Conservation (phyloP, 805 yeast species). For the Candida loeiensis region DNA sequence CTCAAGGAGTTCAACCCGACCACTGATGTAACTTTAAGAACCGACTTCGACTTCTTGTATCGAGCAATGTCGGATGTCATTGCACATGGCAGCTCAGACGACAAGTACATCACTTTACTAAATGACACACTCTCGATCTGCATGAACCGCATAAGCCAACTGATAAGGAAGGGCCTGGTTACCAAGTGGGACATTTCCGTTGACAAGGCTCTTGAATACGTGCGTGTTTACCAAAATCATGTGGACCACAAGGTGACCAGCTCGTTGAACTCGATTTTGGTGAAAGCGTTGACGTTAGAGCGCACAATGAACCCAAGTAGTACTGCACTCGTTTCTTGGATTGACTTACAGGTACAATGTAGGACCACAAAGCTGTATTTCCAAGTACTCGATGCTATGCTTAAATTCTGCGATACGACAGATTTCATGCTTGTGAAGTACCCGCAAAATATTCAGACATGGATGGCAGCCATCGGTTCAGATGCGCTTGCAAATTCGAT, state of each 20-base stretch:
- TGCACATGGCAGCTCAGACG: slow-evolving; percentile 6
- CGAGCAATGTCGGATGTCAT: not conserved
- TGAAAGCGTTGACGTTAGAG: slow-evolving; percentile 44
- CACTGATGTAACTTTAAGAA: not conserved
- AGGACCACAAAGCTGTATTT: slow-evolving; percentile 58
- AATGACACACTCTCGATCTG: slow-evolving; percentile 63
- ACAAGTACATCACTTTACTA: slow-evolving; percentile 13
- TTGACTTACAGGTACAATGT: slow-evolving; percentile 34
- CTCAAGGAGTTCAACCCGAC: not conserved
- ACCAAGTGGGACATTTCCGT: slow-evolving; percentile 18
- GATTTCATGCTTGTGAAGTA: slow-evolving; percentile 38
- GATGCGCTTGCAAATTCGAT: slow-evolving; percentile 64
- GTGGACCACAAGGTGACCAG: slow-evolving; percentile 69
- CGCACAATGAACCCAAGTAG: not conserved
- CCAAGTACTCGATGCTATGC: slow-evolving; percentile 54
- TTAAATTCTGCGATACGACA: slow-evolving; percentile 44
- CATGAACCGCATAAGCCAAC: slow-evolving; percentile 53
- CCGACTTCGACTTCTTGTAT: not conserved
- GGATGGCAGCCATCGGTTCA: slow-evolving; percentile 50
- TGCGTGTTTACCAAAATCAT: slow-evolving; percentile 68
- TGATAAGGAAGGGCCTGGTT: slow-evolving; percentile 9
- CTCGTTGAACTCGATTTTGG: slow-evolving; percentile 59
- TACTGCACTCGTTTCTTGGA: slow-evolving; percentile 37
- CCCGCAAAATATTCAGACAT: slow-evolving; percentile 45
- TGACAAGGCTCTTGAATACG: slow-evolving; percentile 44